phyloP scores from a whole-genome alignment of 108 stramenopile species.

The Cyclotella sp. region DNA sequence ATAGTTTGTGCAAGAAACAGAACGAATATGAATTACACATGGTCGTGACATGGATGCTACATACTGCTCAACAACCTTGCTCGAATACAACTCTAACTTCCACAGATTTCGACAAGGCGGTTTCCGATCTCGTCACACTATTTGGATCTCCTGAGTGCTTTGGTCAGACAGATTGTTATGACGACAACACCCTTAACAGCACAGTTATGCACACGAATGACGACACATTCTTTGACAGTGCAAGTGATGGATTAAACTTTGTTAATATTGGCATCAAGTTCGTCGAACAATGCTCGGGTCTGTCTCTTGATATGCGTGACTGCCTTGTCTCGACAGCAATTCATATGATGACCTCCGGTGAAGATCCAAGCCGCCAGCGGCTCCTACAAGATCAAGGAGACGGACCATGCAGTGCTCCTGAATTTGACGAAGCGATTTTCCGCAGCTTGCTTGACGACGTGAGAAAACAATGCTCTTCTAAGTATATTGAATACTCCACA shows the following conservation, averaged over 20 bases:
- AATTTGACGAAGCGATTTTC: conserved; percentile 33
- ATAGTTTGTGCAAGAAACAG: neutral
- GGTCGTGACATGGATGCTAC: conserved; percentile 4
- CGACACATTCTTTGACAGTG: neutral
- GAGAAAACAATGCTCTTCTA: conserved; percentile 21
- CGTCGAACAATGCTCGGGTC: conserved; percentile 30
- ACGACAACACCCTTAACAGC: neutral
- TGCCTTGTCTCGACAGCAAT: conserved; percentile 27
- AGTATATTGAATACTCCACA: conserved; percentile 17
- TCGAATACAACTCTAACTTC: conserved; percentile 4
- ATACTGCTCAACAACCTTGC: neutral
- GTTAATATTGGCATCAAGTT: conserved; percentile 24
- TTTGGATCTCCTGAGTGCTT: conserved; percentile 24
- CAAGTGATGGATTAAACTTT: conserved; percentile 7
- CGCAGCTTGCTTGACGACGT: conserved; percentile 13
- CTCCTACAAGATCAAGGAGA: conserved; percentile 11
- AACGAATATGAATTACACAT: neutral
- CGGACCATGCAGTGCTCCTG: conserved; percentile 31
- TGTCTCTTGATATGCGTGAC: conserved; percentile 14
- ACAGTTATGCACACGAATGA: neutral
- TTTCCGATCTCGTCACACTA: conserved; percentile 30
- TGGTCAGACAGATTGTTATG: conserved; percentile 25
- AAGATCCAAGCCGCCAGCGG: neutral
- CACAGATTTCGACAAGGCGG: conserved; percentile 21
- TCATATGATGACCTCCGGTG: neutral